Conservation (phyloP, 495 filamentous ascomycete species). For the Talaromyces borbonicus region DNA sequence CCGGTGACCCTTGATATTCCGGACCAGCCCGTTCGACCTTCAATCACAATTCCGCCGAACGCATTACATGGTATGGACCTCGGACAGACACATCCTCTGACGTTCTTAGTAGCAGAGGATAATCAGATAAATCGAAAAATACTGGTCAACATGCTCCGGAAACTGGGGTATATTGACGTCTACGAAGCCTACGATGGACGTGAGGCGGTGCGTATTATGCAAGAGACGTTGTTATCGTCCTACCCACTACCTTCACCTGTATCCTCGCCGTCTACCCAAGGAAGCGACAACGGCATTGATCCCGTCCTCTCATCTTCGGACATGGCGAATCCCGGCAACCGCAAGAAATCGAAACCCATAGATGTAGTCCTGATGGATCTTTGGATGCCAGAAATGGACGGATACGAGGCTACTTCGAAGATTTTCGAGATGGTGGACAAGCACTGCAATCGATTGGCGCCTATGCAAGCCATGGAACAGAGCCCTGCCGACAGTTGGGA, state of each 20-base stretch:
- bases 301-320: not conserved
- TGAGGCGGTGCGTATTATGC: conserved; percentile 61
- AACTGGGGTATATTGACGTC: conserved; percentile 57
- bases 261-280: conserved; percentile 2
- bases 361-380: conserved; percentile 73
- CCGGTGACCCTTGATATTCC: not conserved
- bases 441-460: conserved; percentile 13
- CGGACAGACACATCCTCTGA: conserved; percentile 51
- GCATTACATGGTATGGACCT: conserved; percentile 21
- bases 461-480: not conserved
- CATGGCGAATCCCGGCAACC: conserved; percentile 3
- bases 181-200: conserved; percentile 62
- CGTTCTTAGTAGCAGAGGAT: conserved; percentile 69
- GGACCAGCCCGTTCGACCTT: not conserved
- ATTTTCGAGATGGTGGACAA: conserved; percentile 49
- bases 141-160: conserved; percentile 57
- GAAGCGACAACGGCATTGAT: conserved; percentile 3
- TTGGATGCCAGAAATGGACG: conserved; percentile 82
- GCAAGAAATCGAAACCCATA: conserved; percentile 34
- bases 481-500: conserved; percentile 22
- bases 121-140: conserved; percentile 73
- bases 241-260: conserved; percentile 4
- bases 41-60: not conserved
- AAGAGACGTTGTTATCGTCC: conserved; percentile 25
- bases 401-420: conserved; percentile 59